Evolutionary conservation across 139 green algal genomes (phyloP).

Genomic region (Asterochloris erici): DNA sequence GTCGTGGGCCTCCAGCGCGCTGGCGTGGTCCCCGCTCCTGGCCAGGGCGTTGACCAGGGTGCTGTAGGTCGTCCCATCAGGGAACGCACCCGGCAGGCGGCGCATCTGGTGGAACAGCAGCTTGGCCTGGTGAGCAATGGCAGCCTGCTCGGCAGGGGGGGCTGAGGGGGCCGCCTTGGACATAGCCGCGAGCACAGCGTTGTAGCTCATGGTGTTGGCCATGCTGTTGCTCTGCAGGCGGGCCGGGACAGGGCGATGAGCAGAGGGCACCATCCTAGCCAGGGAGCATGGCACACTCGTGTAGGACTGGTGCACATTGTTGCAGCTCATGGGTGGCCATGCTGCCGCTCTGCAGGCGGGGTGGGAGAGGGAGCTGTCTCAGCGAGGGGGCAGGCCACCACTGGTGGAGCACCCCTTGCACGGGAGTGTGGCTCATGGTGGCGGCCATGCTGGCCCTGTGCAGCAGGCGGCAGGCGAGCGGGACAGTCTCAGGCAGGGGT

Average conservation of each 20-base stretch:
- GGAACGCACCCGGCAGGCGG: neutral
- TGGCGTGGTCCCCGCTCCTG: neutral
- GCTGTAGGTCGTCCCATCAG: constrained; percentile 5
- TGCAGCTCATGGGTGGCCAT: neutral
- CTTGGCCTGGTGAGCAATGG: neutral
- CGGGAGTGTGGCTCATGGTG: too few species aligned
- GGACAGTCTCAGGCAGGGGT: too few species aligned
- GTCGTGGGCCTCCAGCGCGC: neutral
- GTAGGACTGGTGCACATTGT: neutral
- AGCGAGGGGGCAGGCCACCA: too few species aligned
- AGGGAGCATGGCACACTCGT: neutral
- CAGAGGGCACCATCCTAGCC: neutral
- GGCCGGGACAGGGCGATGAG: neutral
- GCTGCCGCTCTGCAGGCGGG: too few species aligned
- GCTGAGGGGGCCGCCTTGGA: neutral
- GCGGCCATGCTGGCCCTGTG: too few species aligned
- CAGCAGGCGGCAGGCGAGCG: too few species aligned
- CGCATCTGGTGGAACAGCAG: constrained; percentile 12
- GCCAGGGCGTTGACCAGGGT: neutral
- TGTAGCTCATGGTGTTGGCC: constrained; percentile 16
- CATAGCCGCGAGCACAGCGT: neutral
- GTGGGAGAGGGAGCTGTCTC: too few species aligned
- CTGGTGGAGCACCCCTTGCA: too few species aligned
- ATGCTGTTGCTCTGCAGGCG: constrained; percentile 2
- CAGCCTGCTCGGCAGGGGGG: neutral